These are phyloP conservation scores for Prunus davidiana DNA, from an alignment of 306 rosid species.

Conservation along the genomic window DNA sequence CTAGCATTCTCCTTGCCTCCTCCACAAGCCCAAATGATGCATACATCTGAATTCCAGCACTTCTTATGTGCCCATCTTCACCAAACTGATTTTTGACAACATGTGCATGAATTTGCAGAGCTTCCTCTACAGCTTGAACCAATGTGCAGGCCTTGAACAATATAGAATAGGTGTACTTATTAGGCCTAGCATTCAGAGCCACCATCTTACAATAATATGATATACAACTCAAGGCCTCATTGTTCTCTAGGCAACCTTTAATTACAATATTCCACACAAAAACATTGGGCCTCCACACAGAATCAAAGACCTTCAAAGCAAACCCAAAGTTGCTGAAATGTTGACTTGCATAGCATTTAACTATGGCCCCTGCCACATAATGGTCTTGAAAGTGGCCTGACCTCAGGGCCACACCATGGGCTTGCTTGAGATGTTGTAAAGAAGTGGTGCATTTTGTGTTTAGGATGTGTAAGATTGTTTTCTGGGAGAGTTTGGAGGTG, in stretches of 20 bases:
- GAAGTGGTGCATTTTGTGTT: slow-evolving; percentile 44
- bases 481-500: slow-evolving; percentile 45
- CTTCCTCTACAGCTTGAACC: slow-evolving; percentile 39
- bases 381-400: slow-evolving; percentile 57
- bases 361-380: slow-evolving; percentile 47
- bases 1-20: slow-evolving; percentile 43
- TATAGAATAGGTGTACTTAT: slow-evolving; percentile 58
- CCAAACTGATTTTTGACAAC: slow-evolving; percentile 46
- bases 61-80: slow-evolving; percentile 47
- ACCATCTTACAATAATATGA: slow-evolving; percentile 42
- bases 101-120: slow-evolving; percentile 46
- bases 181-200: slow-evolving; percentile 42
- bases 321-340: slow-evolving; percentile 32
- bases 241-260: slow-evolving; percentile 48
- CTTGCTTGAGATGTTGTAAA: slow-evolving; percentile 40
- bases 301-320: slow-evolving; percentile 45
- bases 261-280: slow-evolving; percentile 56
- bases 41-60: slow-evolving; percentile 68
- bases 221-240: slow-evolving; percentile 30
- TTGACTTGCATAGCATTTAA: slow-evolving; percentile 41
- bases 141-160: slow-evolving; percentile 51
- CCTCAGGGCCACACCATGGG: slow-evolving; percentile 42
- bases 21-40: slow-evolving; percentile 37
- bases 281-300: slow-evolving; percentile 51
- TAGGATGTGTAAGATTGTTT: slow-evolving; percentile 42